Evolutionary conservation across 139 green algal species (phyloP), one percentile per base, ranked within the genome.

Genomic region (Ulvella scutata): DNA sequence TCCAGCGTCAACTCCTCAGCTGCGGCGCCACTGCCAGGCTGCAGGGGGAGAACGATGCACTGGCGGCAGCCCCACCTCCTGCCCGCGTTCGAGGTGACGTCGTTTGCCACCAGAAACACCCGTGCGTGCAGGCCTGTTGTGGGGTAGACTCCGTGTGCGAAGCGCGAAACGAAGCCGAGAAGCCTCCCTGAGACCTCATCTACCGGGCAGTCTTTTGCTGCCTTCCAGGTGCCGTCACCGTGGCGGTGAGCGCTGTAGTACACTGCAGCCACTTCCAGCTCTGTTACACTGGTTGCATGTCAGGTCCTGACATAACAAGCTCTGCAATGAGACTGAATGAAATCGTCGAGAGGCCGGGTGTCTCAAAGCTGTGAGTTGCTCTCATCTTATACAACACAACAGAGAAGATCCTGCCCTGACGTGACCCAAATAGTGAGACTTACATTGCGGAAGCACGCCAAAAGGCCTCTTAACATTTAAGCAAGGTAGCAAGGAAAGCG

Each of bases 231-330:
- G 4, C 85, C 85, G 72, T 89, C 85, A 0, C 79, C 62, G 33
- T 74, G 62, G 31, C 85, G 72, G 74, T 89, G 85, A 2, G 82
- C 76, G 75, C 88, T 85, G 79, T 74, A 89, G 72, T 80, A 89
- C 3, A 82, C 36, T 34, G 80, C 85, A 35, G 82, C 36, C n/a
- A 86, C 73, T 4, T 38, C 51, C 72, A 43, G 13, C 23, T 75
- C 40, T 6, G 3, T n/a, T 61, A 60, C 61, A 4, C 40, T 26
- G 28, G 10, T 40, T 31, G 43, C 61, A 21, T 74, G 61, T 31
- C 6, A 17, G 4, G 4, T 37, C 33, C 3, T 4, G 4, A 21
- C 67, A 29, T n/a, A n/a, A n/a, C n/a, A n/a, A n/a, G n/a, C n/a
- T n/a, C n/a, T n/a, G n/a, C n/a, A n/a, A n/a, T n/a, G n/a, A n/a